Conservation (phyloP, 169 alveolate species). For the Eimeria praecox region DNA sequence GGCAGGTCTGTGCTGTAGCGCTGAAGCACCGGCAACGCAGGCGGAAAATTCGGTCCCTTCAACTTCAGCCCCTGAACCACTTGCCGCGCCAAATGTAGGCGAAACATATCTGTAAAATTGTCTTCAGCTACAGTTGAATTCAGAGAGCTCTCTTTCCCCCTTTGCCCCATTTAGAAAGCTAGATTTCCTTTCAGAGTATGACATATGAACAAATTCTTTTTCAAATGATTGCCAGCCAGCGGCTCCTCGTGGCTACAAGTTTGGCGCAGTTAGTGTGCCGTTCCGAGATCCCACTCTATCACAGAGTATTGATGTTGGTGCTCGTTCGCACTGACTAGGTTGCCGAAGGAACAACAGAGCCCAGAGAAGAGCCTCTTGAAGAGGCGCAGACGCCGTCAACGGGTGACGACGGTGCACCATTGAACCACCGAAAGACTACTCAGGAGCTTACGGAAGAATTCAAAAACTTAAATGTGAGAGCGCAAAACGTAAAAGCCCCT, state of each 20-base stretch:
- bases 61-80: background rate
- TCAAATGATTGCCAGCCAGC: background rate
- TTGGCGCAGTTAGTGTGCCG: background rate
- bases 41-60: background rate
- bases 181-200: background rate
- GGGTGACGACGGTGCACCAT: constrained; percentile 20
- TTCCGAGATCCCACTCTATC: background rate
- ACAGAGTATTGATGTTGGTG: background rate
- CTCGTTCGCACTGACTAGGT: background rate
- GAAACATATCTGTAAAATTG: background rate
- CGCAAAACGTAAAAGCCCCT: background rate
- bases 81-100: background rate
- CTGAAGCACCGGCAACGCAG: constrained; percentile 4
- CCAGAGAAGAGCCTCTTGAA: background rate
- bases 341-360: background rate
- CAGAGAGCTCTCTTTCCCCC: background rate
- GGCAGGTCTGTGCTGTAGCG: background rate
- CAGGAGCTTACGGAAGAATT: constrained; percentile 67
- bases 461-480: constrained; percentile 59
- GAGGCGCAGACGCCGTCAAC: background rate
- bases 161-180: background rate
- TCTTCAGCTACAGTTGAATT: background rate
- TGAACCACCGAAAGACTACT: constrained; percentile 45
- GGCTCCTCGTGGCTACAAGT: background rate
- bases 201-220: background rate